phyloP scores from a whole-genome alignment of 1,284 basidiomycete species.

The Melampsora larici-populina region DNA sequence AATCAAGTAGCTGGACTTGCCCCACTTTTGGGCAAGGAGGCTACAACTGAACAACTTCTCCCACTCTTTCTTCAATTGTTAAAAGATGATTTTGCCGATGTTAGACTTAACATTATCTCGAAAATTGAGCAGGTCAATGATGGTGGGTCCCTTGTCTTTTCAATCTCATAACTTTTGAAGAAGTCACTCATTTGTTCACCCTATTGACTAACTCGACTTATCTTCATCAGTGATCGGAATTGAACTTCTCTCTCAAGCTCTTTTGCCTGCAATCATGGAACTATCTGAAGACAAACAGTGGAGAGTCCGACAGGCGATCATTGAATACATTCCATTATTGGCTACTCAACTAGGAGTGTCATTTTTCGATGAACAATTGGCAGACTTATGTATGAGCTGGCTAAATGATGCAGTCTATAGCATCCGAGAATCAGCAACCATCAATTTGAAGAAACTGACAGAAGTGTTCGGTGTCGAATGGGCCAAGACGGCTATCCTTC shows the following conservation, averaged over 20 bases:
- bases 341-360: conserved; percentile 93
- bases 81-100: conserved; percentile 99
- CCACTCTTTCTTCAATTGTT: conserved; percentile 93
- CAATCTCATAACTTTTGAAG: background rate
- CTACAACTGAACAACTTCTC: conserved; percentile 93
- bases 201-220: background rate
- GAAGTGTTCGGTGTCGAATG: conserved; percentile 99
- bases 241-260: conserved; percentile 87
- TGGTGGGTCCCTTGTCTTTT: conserved; percentile 59
- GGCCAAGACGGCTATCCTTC: conserved; percentile 90
- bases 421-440: conserved; percentile 94
- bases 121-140: conserved; percentile 95
- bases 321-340: conserved; percentile 95
- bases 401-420: conserved; percentile 97
- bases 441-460: conserved; percentile 94
- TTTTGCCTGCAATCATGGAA: conserved; percentile 95
- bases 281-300: conserved; percentile 99
- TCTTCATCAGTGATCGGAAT: conserved; percentile 83
- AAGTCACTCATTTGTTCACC: background rate
- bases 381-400: conserved; percentile 98
- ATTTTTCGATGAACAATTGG: conserved; percentile 97
- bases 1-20: conserved; percentile 98
- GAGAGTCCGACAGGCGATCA: conserved; percentile 99
- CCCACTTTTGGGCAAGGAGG: conserved; percentile 86
- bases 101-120: conserved; percentile 95